Evolutionary conservation across 2,329 filamentous ascomycete genomes (phyloP), one percentile per base, ranked within the genome.

Genomic region (Aspergillus sojae): DNA sequence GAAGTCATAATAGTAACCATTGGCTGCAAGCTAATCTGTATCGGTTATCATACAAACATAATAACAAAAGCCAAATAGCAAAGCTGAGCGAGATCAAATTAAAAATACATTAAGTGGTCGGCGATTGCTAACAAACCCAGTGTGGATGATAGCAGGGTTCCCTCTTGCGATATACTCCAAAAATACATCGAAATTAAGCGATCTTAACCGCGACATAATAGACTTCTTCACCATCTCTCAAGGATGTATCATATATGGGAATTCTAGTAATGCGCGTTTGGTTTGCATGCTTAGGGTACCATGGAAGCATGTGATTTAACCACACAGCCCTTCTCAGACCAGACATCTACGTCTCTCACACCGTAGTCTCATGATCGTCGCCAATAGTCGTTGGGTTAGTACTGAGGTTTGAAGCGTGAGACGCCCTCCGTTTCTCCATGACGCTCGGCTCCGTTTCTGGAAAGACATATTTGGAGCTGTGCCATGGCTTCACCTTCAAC

Each of bases 401-500:
- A 26, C 12, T 36, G 12, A 5, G 12, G 23, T 55, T 11, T 2
- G 32, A 43, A 46, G 34, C 54, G 46, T 64, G 58, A 30, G 56
- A 59, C 1, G 16, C 39, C 2, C 34, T 26, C 48, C 28, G 43
- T 28, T 64, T 64, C 50, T 64, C 62, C n/a, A 43, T 28, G 2
- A 14, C 9, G 21, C 19, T 4, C 34, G 56, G 26, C 0, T n/a
- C 19, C 21, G 55, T 7, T 12, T 66, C 67, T 1, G 61, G 58
- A 26, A 69, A 69, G 21, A 65, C 64, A 55, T 63, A 89, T 64
- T 85, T 80, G 50, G 80, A 77, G 69, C 86, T 89, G 75, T 85
- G 82, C 77, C 84, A 85, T 0, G 89, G 87, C 66, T 79, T 84
- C 4, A 91, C 86, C 9, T 78, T 78, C 66, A 88, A 82, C 9